These are phyloP conservation scores for Arthrocladium fulminans DNA, from an alignment of 2,329 filamentous ascomycete species.

Conservation along the genomic window DNA sequence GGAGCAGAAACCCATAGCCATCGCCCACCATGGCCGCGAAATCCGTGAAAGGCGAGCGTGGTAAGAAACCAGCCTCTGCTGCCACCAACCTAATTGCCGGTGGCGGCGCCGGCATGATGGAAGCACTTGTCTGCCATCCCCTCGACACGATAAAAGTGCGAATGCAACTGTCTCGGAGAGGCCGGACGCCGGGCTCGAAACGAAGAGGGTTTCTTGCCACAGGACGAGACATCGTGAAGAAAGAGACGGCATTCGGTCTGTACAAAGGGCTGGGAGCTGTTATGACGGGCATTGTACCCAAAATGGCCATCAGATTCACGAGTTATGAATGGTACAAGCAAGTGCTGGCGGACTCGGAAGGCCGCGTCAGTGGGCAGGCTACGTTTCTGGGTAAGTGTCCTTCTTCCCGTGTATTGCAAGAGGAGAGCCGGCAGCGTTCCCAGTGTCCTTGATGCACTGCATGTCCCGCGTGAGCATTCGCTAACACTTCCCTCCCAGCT, in stretches of 20 bases:
- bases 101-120: conserved; percentile 98
- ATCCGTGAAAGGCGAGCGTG: conserved; percentile 45
- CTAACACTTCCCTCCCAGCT: conserved; percentile 42
- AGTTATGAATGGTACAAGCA: conserved; percentile 96
- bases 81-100: conserved; percentile 95
- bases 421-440: no score
- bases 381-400: conserved; percentile 58
- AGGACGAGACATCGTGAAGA: conserved; percentile 73
- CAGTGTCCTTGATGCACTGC: no score
- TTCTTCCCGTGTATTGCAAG: no score
- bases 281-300: conserved; percentile 89
- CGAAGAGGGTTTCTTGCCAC: conserved; percentile 82
- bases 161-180: conserved; percentile 92
- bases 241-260: conserved; percentile 82
- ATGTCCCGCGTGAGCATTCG: conserved; percentile 8
- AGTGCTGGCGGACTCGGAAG: conserved; percentile 60
- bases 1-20: no score
- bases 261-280: conserved; percentile 99
- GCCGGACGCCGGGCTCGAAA: conserved; percentile 68
- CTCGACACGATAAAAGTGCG: conserved; percentile 97
- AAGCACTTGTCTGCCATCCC: conserved; percentile 90
- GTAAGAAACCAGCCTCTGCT: conserved; percentile 71
- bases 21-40: conserved; percentile 53
- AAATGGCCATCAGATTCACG: conserved; percentile 99
- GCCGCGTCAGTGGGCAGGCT: conserved; percentile 57